Conservation (phyloP, 768 basidiomycete genomes). For the Pholiota microspora region DNA sequence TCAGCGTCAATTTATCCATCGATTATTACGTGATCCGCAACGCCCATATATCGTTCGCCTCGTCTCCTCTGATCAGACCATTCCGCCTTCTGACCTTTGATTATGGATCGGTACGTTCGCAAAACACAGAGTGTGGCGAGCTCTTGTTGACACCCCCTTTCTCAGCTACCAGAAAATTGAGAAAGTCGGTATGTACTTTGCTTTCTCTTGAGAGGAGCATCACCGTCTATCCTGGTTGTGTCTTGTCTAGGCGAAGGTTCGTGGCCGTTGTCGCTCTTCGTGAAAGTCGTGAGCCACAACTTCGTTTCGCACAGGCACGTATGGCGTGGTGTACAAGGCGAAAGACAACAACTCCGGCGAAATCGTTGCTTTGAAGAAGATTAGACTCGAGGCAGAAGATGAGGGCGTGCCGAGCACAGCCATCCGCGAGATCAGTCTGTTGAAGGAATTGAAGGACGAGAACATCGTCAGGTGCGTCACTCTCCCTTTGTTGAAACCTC, state of each 20-base stretch:
- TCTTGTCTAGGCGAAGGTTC: conserved; percentile 48
- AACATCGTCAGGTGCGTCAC: conserved; percentile 84
- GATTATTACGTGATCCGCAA: conserved; percentile 27
- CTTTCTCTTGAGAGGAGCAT: conserved; percentile 16
- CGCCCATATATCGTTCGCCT: conserved; percentile 16
- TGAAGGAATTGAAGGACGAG: conserved; percentile 96
- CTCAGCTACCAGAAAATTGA: conserved; percentile 93
- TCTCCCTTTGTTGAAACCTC: not conserved
- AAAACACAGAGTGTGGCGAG: not conserved
- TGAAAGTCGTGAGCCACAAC: conserved; percentile 2
- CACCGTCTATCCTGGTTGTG: conserved; percentile 13
- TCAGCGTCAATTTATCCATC: conserved; percentile 13
- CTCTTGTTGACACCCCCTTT: conserved; percentile 4
- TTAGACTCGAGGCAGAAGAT: conserved; percentile 95
- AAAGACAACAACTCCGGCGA: conserved; percentile 73
- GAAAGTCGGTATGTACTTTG: conserved; percentile 84
- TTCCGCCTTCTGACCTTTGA: not conserved
- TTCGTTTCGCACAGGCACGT: conserved; percentile 70
- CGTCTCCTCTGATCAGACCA: conserved; percentile 4
- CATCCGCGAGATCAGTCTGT: conserved; percentile 94
- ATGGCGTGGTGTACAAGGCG: conserved; percentile 98
- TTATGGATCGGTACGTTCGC: conserved; percentile 44
- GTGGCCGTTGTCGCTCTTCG: conserved; percentile 15
- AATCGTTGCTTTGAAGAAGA: conserved; percentile 98
- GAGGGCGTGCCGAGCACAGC: conserved; percentile 98